Conservation (phyloP, 306 rosid genomes). For the Trifolium repens region DNA sequence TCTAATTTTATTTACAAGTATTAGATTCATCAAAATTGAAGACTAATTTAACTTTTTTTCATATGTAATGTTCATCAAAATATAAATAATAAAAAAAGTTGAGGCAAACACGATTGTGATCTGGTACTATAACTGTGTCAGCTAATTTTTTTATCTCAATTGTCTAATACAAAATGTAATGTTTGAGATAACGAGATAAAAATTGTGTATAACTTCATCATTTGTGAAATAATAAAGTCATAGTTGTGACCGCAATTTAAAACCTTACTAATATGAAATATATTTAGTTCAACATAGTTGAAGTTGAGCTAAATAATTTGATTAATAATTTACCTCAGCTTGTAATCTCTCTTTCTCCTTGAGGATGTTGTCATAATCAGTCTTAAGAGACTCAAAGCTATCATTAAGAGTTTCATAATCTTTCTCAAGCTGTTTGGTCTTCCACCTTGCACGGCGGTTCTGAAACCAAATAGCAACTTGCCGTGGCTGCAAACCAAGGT, state of each 20-base stretch:
- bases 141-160: no score
- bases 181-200: neutral
- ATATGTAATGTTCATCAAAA: no score
- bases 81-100: no score
- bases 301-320: neutral
- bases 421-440: constrained; percentile 80
- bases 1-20: no score
- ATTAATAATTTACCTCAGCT: constrained; percentile 56
- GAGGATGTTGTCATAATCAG: constrained; percentile 60
- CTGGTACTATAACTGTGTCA: no score
- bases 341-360: constrained; percentile 66
- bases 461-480: constrained; percentile 98
- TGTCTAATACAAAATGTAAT: no score
- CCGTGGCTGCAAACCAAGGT: constrained; percentile 87
- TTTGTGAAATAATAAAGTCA: no score
- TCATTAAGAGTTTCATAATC: constrained; percentile 66
- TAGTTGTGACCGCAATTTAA: neutral
- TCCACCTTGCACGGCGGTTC: constrained; percentile 89
- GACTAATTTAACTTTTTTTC: no score
- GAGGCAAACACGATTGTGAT: no score
- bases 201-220: no score
- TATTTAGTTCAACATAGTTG: neutral
- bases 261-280: neutral
- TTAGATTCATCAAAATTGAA: neutral
- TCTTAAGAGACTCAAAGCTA: constrained; percentile 58